phyloP scores from a whole-genome alignment of 768 basidiomycete genomes.

The Lentinus tigrinus region DNA sequence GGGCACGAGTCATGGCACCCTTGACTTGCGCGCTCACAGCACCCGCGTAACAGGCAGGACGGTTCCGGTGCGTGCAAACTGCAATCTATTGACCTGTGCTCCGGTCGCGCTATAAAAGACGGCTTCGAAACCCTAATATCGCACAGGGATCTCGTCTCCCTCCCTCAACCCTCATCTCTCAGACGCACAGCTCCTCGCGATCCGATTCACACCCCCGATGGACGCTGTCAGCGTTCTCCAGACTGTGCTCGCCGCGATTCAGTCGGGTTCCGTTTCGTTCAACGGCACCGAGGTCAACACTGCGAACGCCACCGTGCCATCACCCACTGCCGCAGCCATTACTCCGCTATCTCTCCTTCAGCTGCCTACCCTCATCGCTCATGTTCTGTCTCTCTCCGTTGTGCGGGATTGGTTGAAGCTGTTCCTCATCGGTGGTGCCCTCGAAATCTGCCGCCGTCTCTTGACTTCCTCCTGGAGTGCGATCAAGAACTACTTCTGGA shows the following conservation, averaged over 20 bases:
- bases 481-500: slow-evolving; percentile 53
- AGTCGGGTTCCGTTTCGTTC: slow-evolving; percentile 9
- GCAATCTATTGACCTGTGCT: background rate
- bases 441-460: slow-evolving; percentile 59
- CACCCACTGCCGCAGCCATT: background rate
- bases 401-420: slow-evolving; percentile 67
- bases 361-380: slow-evolving; percentile 28
- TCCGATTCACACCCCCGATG: background rate
- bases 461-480: slow-evolving; percentile 42
- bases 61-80: background rate
- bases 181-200: background rate
- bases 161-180: background rate
- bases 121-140: background rate
- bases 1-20: slow-evolving; percentile 4
- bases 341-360: background rate
- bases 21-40: slow-evolving; percentile 8
- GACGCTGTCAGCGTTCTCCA: slow-evolving; percentile 12
- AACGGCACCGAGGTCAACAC: background rate
- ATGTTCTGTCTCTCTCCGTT: slow-evolving; percentile 56
- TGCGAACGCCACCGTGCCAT: background rate
- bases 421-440: slow-evolving; percentile 55
- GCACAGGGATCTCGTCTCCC: background rate
- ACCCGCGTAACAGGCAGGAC: background rate
- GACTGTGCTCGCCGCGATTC: slow-evolving; percentile 13
- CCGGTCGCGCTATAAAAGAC: background rate